phyloP scores from a whole-genome alignment of 1,139 yeast species.

The Geotrichum aggregatum region DNA sequence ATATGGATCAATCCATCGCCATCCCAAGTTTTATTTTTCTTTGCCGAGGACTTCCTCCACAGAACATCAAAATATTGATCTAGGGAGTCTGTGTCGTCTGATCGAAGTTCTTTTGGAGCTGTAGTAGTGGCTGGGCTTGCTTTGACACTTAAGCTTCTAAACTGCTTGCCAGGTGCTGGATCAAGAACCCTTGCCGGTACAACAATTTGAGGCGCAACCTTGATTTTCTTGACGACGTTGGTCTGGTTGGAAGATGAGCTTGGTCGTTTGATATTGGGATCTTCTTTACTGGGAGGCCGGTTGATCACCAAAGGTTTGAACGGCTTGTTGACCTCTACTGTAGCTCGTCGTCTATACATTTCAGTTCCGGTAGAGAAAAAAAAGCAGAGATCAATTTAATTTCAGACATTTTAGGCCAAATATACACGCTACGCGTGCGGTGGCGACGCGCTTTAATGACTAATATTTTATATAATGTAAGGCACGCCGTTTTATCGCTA shows the following conservation, averaged over 20 bases:
- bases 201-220: neutral
- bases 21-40: slow-evolving; percentile 91
- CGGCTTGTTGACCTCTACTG: slow-evolving; percentile 18
- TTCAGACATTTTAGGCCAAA: neutral
- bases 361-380: neutral
- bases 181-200: neutral
- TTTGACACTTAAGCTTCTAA: slow-evolving; percentile 1
- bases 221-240: slow-evolving; percentile 8
- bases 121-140: neutral
- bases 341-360: slow-evolving; percentile 18
- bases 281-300: slow-evolving; percentile 7
- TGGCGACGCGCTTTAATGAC: neutral
- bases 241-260: neutral
- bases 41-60: slow-evolving; percentile 67
- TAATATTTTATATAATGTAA: too few relatives aligned
- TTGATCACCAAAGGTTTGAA: slow-evolving; percentile 15
- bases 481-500: too few relatives aligned
- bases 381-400: neutral
- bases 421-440: slow-evolving; percentile 4
- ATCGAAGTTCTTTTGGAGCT: too few relatives aligned
- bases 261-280: neutral
- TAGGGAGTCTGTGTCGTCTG: neutral
- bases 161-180: slow-evolving; percentile 8
- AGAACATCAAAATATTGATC: slow-evolving; percentile 43
- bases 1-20: slow-evolving; percentile 69